phyloP scores from a whole-genome alignment of 2,329 filamentous ascomycete genomes.

The Didymella sp. region DNA sequence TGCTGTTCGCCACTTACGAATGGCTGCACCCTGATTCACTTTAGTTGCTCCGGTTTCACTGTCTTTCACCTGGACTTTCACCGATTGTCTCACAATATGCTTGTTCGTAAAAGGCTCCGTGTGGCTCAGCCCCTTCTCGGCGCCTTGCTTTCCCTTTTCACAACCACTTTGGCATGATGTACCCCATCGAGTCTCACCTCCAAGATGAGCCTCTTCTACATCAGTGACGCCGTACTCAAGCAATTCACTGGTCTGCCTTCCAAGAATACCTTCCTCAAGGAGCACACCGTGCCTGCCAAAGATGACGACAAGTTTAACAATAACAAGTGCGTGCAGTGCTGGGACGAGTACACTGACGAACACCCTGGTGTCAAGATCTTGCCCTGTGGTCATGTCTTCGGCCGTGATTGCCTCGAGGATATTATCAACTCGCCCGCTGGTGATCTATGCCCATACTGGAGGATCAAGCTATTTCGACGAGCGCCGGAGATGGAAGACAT shows the following conservation, averaged over 20 bases:
- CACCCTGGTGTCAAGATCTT: conserved; percentile 20
- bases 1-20: too few species aligned
- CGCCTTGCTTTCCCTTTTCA: background rate
- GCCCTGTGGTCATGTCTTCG: conserved; percentile 29
- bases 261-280: conserved; percentile 13
- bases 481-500: background rate
- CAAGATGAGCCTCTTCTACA: background rate
- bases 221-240: conserved; percentile 7
- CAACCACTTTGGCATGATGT: background rate
- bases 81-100: background rate
- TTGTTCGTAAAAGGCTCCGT: too few species aligned
- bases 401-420: conserved; percentile 13
- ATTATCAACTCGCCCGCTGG: conserved; percentile 13
- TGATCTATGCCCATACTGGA: conserved; percentile 21
- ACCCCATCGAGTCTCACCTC: background rate
- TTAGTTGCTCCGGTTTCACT: too few species aligned
- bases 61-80: background rate
- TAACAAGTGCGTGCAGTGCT: conserved; percentile 24
- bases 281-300: conserved; percentile 19
- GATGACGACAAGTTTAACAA: conserved; percentile 21
- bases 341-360: conserved; percentile 20
- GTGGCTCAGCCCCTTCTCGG: background rate
- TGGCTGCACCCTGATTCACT: too few species aligned
- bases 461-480: conserved; percentile 8
- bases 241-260: background rate